A percentile compares a stretch with the other conserved stretches of the same genome.
phyloP scores from a whole-genome alignment of 1,284 basidiomycete species.

The Neonothopanus nambi region DNA sequence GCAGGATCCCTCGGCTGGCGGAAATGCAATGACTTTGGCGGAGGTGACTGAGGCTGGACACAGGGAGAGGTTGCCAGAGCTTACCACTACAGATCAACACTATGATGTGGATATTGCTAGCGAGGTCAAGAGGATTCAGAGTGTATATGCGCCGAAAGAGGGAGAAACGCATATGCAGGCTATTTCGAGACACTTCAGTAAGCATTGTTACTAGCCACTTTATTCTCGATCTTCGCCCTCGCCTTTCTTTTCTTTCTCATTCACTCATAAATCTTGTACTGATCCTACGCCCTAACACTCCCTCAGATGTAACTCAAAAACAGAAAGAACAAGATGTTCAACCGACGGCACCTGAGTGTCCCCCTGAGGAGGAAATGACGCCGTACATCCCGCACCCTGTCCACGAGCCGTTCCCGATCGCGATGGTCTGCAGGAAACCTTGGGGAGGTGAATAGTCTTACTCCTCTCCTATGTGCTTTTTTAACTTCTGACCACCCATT shows the following conservation, averaged over 20 bases:
- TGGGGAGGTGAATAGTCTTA: slow-evolving; percentile 21
- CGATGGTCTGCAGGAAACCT: slow-evolving; percentile 50
- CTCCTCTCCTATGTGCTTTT: not conserved
- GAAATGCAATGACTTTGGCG: slow-evolving; percentile 16
- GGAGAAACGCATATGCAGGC: slow-evolving; percentile 22
- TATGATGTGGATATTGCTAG: slow-evolving; percentile 23
- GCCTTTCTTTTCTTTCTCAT: too few species aligned
- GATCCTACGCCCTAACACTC: too few species aligned
- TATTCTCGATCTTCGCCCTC: not conserved
- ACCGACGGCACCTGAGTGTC: slow-evolving; percentile 27
- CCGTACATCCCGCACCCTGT: slow-evolving; percentile 52
- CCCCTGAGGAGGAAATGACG: slow-evolving; percentile 33
- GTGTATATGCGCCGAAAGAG: slow-evolving; percentile 19
- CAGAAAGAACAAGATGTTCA: slow-evolving; percentile 29
- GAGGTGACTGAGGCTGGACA: too few species aligned
- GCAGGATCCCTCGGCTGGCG: not conserved
- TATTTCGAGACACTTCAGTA: slow-evolving; percentile 24
- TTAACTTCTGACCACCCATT: not conserved
- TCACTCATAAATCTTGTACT: too few species aligned
- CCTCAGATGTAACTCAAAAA: slow-evolving; percentile 25
- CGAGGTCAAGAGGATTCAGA: slow-evolving; percentile 23
- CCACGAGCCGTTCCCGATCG: slow-evolving; percentile 71
- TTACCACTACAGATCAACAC: slow-evolving; percentile 20
- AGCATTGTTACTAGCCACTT: too few species aligned
- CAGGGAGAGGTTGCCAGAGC: slow-evolving; percentile 18